Evolutionary conservation across 176 grass and related monocot species (phyloP).

Genomic region (Triticum turgidum): DNA sequence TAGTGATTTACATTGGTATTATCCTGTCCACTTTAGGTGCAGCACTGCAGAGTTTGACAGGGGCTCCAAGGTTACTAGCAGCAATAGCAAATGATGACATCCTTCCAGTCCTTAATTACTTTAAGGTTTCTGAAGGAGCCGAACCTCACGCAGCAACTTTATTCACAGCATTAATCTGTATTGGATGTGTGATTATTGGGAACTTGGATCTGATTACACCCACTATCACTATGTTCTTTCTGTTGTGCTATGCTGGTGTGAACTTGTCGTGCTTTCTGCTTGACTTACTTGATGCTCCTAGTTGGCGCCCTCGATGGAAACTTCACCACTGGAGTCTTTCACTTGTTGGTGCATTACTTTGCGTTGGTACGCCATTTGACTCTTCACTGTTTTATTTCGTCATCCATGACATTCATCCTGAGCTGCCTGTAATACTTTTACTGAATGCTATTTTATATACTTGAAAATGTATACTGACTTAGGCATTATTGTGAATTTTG

Average conservation of each 20-base stretch:
- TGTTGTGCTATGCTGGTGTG: constrained; percentile 92
- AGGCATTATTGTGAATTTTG: not conserved
- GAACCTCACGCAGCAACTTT: constrained; percentile 85
- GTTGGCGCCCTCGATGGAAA: constrained; percentile 98
- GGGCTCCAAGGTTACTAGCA: constrained; percentile 88
- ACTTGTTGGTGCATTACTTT: constrained; percentile 87
- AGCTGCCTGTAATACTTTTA: not conserved
- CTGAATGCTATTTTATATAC: not conserved
- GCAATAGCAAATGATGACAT: constrained; percentile 98
- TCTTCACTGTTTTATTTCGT: constrained; percentile 17
- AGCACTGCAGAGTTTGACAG: constrained; percentile 92
- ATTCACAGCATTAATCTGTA: constrained; percentile 92
- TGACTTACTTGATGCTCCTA: constrained; percentile 98
- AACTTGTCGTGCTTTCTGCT: constrained; percentile 96
- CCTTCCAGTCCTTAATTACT: constrained; percentile 91
- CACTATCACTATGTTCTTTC: constrained; percentile 98
- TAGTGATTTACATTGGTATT: constrained; percentile 93
- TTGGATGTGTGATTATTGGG: constrained; percentile 87
- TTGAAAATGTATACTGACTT: not conserved
- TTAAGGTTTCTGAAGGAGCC: constrained; percentile 86
- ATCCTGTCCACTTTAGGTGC: constrained; percentile 98
- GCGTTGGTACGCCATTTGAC: constrained; percentile 65
- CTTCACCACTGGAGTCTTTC: constrained; percentile 99
- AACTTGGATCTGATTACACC: constrained; percentile 97
- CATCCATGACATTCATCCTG: not conserved